Percentiles rank a stretch among this genome's conserved stretches.
These are phyloP conservation scores for Kwoniella pini DNA, from an alignment of 768 basidiomycete species.

Conservation along the genomic window DNA sequence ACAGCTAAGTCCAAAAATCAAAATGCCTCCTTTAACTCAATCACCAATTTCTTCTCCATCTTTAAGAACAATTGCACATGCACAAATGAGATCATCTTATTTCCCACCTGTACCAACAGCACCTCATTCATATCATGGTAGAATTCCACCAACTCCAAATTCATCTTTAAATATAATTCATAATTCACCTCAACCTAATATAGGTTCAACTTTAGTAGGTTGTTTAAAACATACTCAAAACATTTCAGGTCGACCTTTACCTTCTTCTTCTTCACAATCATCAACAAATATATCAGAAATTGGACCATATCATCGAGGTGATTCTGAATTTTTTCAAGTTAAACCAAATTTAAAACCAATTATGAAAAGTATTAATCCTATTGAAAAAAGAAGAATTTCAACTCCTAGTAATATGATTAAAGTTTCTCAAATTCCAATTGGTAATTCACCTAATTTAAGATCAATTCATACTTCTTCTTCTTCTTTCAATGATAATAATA, in stretches of 20 bases:
- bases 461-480: conserved; percentile 1
- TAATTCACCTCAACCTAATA: conserved; percentile 5
- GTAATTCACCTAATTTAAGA: background rate
- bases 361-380: conserved; percentile 6
- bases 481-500: background rate
- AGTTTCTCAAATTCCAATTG: conserved; percentile 21
- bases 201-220: conserved; percentile 7
- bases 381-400: conserved; percentile 12
- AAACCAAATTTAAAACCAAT: conserved; percentile 2
- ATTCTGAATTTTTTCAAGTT: background rate
- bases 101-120: conserved; percentile 18
- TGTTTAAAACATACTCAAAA: conserved; percentile 18
- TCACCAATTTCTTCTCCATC: conserved; percentile 25
- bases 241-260: background rate
- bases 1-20: no score
- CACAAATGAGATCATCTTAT: conserved; percentile 13
- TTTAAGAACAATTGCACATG: conserved; percentile 18
- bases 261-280: background rate
- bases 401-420: conserved; percentile 12
- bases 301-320: background rate
- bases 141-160: conserved; percentile 12
- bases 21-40: conserved; percentile 17
- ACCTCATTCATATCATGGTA: conserved; percentile 15
- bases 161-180: conserved; percentile 1
- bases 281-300: background rate